phyloP scores from a whole-genome alignment of 2,329 filamentous ascomycete species.

The Alternaria brassicae region DNA sequence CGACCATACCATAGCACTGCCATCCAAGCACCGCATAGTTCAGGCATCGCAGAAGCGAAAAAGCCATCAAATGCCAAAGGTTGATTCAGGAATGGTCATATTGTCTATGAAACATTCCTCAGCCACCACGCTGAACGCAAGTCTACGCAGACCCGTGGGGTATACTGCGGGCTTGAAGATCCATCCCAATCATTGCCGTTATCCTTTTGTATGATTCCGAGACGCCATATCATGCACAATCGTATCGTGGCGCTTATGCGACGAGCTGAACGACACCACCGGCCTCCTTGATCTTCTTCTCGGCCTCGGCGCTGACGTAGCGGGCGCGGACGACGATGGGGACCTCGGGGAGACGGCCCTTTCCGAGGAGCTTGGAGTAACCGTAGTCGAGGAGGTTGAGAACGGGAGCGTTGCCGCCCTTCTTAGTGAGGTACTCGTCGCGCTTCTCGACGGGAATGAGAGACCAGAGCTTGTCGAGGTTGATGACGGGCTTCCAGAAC shows the following conservation, averaged over 20 bases:
- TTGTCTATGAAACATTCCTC: conserved; percentile 57
- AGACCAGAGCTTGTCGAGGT: conserved; percentile 99
- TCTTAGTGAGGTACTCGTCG: conserved; percentile 85
- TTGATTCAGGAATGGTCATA: conserved; percentile 61
- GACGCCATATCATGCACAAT: conserved; percentile 38
- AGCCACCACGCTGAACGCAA: conserved; percentile 58
- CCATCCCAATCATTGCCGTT: conserved; percentile 34
- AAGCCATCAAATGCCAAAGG: conserved; percentile 31
- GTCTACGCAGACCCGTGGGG: conserved; percentile 30
- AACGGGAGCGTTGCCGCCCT: conserved; percentile 92
- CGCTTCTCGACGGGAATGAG: conserved; percentile 93
- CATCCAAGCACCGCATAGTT: not conserved
- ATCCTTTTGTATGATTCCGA: conserved; percentile 31
- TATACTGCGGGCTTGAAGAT: conserved; percentile 38
- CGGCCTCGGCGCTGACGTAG: conserved; percentile 94
- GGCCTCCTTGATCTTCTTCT: conserved; percentile 98
- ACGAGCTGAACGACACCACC: conserved; percentile 96
- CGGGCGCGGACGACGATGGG: conserved; percentile 93
- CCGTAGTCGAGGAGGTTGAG: conserved; percentile 97
- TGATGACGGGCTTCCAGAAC: conserved; percentile 98
- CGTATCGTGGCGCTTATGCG: conserved; percentile 64
- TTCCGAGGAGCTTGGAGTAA: conserved; percentile 98
- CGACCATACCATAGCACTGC: not conserved
- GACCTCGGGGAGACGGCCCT: conserved; percentile 92
- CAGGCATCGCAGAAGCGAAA: not conserved